Percentiles rank a stretch among this genome's conserved stretches.
phyloP scores from a whole-genome alignment of 768 basidiomycete species.

The Tylopilus sp. region DNA sequence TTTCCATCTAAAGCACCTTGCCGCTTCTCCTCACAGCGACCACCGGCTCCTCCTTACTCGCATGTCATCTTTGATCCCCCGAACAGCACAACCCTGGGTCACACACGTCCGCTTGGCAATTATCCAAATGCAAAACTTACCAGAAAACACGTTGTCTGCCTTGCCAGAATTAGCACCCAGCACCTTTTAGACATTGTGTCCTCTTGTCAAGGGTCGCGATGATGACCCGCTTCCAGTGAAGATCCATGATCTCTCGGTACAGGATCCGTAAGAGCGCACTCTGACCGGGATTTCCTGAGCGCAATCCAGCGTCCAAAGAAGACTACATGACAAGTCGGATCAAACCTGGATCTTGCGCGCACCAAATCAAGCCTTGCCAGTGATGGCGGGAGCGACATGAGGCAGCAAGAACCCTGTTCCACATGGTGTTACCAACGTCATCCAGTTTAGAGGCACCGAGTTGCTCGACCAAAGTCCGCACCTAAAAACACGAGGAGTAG shows the following conservation, averaged over 20 bases:
- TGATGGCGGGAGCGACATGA: not conserved
- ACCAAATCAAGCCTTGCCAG: constrained; percentile 6
- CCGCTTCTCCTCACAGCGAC: not conserved
- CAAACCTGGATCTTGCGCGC: not conserved
- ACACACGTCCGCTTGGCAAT: constrained; percentile 1
- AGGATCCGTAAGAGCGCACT: constrained; percentile 12
- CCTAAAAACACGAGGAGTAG: not conserved
- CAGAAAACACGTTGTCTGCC: constrained; percentile 14
- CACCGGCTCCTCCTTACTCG: not conserved
- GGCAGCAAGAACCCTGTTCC: not conserved
- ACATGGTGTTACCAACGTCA: not conserved
- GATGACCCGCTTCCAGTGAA: not conserved
- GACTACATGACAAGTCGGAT: constrained; percentile 7
- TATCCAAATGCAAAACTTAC: constrained; percentile 8
- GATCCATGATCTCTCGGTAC: not conserved
- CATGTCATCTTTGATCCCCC: constrained; percentile 8
- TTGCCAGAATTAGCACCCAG: not conserved
- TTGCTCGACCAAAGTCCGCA: not conserved
- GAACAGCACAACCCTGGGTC: not conserved
- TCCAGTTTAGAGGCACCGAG: not conserved
- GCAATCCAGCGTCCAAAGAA: not conserved
- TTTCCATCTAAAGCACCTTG: not conserved
- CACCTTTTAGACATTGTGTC: not conserved
- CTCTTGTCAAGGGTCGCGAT: constrained; percentile 4
- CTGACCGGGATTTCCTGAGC: not conserved